Evolutionary conservation across 139 green algal species (phyloP).

Genomic region (Auxenochlorella protothecoides): DNA sequence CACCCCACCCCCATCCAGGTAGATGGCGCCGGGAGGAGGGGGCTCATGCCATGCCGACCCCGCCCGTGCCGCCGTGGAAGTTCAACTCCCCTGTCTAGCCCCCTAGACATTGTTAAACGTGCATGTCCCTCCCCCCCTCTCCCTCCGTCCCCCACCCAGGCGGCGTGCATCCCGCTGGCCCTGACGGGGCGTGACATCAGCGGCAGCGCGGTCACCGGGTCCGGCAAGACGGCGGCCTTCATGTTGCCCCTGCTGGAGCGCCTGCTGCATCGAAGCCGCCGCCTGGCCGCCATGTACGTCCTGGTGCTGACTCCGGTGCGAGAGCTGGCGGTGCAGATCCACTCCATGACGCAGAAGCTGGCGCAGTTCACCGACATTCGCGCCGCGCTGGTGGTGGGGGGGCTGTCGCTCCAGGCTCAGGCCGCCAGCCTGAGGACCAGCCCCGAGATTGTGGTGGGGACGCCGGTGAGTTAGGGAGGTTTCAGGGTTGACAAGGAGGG

Average conservation of each 20-base stretch:
- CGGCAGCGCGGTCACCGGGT: constrained; percentile 88
- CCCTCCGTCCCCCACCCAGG: constrained; percentile 28
- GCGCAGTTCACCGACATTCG: constrained; percentile 89
- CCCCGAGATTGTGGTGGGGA: constrained; percentile 89
- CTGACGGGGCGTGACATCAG: constrained; percentile 90
- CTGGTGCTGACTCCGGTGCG: constrained; percentile 80
- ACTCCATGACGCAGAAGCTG: constrained; percentile 86
- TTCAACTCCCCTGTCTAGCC: not conserved
- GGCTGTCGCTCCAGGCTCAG: constrained; percentile 77
- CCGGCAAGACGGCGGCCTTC: constrained; percentile 96
- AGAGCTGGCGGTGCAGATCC: constrained; percentile 91
- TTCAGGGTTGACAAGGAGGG: not conserved
- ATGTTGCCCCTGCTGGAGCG: constrained; percentile 85
- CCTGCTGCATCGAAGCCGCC: constrained; percentile 69
- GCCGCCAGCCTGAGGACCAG: constrained; percentile 54
- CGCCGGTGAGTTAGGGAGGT: constrained; percentile 44
- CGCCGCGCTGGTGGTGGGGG: constrained; percentile 83
- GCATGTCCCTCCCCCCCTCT: not conserved
- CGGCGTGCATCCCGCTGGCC: constrained; percentile 85
- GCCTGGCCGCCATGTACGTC: constrained; percentile 57
- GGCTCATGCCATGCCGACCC: not conserved
- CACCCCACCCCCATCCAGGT: constrained; percentile 91
- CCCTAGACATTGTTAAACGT: not conserved
- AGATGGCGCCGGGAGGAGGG: not conserved
- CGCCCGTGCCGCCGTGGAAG: not conserved